Evolutionary conservation across 2,329 filamentous ascomycete species (phyloP), one percentile per base, ranked within the genome.

Genomic region (Lasiodiplodia sp.): DNA sequence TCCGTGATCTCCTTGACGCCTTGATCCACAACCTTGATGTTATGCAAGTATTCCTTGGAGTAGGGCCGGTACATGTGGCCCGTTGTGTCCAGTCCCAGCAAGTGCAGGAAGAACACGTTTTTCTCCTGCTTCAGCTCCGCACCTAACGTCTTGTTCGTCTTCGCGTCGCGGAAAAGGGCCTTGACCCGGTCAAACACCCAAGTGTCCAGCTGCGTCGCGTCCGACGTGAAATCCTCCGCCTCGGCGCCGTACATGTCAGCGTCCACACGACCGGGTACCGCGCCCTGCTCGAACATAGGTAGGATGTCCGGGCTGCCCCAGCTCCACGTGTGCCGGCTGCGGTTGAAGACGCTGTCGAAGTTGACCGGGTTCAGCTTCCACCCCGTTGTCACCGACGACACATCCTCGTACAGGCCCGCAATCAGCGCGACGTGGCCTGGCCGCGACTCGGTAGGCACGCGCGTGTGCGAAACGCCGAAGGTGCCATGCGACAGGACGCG

Each of bases 281-380:
- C 95, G n/a, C 96, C 96, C 68, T 94, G 87, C 77, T 96, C 90
- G 78, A 99, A 99, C 96, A 99, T 99, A 67, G 92, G 92, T 72
- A 99, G 82, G 75, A 99, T 99, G 80, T 99, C 96, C 1, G 96
- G 96, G 76, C 94, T 97, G 2, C 96, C 96, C 96, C 96, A 99
- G 79, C 94, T 97, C 96, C 96, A 99, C 8, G 96, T 99, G 81
- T 99, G 96, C 56, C 91, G 86, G 77, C 95, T 98, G 71, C 93
- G 89, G 79, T 99, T 99, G 87, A 99, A 99, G 12, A 99, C 94
- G 76, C 95, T 98, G 82, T 99, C 96, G 76, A 99, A 99, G 77
- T 98, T 92, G 76, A 99, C 96, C 0, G 96, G 96, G 78, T 99
- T 99, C 73, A 97, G 83, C 82, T 99, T 98, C 96, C 96, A 99